A percentile compares a stretch with the other conserved stretches of the same genome.
Conservation (phyloP, 805 yeast species). For the Candida gorgasii region DNA sequence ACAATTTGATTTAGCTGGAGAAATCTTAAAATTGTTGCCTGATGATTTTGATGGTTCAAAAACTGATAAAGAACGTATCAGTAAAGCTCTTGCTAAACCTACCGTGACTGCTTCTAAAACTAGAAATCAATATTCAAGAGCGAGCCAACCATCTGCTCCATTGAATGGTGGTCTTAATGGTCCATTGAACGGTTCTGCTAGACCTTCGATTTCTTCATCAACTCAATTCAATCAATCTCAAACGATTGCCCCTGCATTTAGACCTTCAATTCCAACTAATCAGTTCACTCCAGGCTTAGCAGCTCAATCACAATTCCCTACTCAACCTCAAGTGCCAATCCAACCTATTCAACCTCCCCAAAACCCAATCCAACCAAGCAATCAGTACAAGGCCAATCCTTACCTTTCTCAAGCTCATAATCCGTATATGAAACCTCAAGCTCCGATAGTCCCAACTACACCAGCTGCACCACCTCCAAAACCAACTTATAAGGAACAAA, state of each 20-base stretch:
- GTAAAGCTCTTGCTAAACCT: constrained; percentile 56
- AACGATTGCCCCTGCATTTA: constrained; percentile 15
- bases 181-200: constrained; percentile 11
- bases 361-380: background rate
- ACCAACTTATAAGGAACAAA: constrained; percentile 41
- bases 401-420: constrained; percentile 23
- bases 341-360: background rate
- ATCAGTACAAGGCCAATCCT: constrained; percentile 21
- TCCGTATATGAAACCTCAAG: constrained; percentile 35
- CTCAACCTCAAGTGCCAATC: background rate
- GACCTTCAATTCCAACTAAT: constrained; percentile 9
- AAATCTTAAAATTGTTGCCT: constrained; percentile 70
- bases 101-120: constrained; percentile 1
- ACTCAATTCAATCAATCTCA: constrained; percentile 11
- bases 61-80: constrained; percentile 75
- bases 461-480: constrained; percentile 25
- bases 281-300: background rate
- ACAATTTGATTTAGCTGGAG: constrained; percentile 76
- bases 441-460: constrained; percentile 19
- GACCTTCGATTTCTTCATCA: constrained; percentile 15
- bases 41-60: constrained; percentile 68
- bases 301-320: background rate
- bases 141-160: constrained; percentile 9
- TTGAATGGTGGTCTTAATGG: constrained; percentile 7
- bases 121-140: constrained; percentile 12